phyloP scores from a whole-genome alignment of 805 yeast genomes.

The Sungouiella blattae region DNA sequence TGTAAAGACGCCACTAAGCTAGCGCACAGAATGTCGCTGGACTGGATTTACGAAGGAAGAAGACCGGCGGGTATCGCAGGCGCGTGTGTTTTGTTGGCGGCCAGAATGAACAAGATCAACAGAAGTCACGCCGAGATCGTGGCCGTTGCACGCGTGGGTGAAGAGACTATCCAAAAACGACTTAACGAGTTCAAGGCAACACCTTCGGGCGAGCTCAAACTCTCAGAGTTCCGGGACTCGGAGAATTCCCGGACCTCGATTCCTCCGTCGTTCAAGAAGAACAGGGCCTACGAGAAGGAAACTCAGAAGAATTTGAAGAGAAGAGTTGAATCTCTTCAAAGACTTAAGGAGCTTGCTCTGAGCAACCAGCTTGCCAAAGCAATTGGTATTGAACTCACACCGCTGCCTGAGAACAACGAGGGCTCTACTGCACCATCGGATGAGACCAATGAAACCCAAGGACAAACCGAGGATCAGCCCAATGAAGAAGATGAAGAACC shows the following conservation, averaged over 20 bases:
- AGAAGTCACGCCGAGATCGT: constrained; percentile 92
- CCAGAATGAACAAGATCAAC: constrained; percentile 93
- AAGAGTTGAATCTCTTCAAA: constrained; percentile 15
- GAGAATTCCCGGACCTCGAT: constrained; percentile 44
- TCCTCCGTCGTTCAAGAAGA: constrained; percentile 81
- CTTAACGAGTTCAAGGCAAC: constrained; percentile 84
- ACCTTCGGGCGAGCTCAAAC: constrained; percentile 66
- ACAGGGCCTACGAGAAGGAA: constrained; percentile 49
- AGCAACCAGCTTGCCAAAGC: constrained; percentile 7
- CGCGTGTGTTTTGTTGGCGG: constrained; percentile 88
- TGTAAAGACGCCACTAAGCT: constrained; percentile 82
- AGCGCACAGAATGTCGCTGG: constrained; percentile 87
- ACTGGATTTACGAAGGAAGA: constrained; percentile 96
- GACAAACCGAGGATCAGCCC: constrained; percentile 6
- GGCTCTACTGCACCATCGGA: constrained; percentile 1
- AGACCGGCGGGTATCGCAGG: constrained; percentile 99
- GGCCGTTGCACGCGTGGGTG: constrained; percentile 92
- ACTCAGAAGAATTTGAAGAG: constrained; percentile 26
- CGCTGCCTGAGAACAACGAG: constrained; percentile 4
- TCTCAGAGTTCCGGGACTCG: constrained; percentile 66
- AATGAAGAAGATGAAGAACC: constrained; percentile 6
- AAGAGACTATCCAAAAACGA: constrained; percentile 86
- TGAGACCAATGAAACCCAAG: constrained; percentile 14
- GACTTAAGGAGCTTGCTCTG: constrained; percentile 22
- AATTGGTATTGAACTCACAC: constrained; percentile 2